Base-by-base conservation (phyloP, 2,329 filamentous ascomycete genomes). In the Neoscytalidium dimidiatum region DNA sequence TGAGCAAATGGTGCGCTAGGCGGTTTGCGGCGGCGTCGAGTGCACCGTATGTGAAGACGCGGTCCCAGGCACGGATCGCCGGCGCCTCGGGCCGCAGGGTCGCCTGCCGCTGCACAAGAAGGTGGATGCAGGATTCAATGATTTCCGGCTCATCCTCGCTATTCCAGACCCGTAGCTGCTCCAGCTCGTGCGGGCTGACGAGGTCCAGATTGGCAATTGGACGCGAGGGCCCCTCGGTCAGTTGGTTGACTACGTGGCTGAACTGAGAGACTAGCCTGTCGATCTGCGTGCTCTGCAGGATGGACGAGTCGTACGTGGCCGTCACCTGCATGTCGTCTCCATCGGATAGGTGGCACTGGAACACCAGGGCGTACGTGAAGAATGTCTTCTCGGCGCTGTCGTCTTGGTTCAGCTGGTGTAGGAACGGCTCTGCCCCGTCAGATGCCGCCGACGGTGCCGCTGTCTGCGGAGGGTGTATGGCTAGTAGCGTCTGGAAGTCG, bases 401-500 rank as follows among this genome's bases (percentile, higher is more conserved):
- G 38, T 41, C 38, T 17, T 41, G 38, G 13, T 41, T 41, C 38
- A 41, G 38, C 38, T 41, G 38, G 13, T 41, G 38, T 17, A 41
- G 38, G 38, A 41, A 41, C 38, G 38, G 38, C 38, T 41, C 33
- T 7, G 33, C 33, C 33, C 14, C 38, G 13, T 41, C 38, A 4
- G 38, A 41, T 41, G 38, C 4, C 38, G 38, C 38, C 38, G 6
- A 6, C 31, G 5, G 51, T 3, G 51, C 23, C 19, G 51, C 23
- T 17, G 33, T 19, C 33, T 38, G 33, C 38, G 60, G 70, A 1
- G 70, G 68, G 41, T 86, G 83, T 23, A 86, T 78, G 0, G 86
- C 82, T 2, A 86, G 70, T 4, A 82, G 81, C 0, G 81, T 84
- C 1, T 80, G 78, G 43, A 85, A 75, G 67, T 85, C 82, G 67